Evolutionary conservation across 1,139 yeast genomes (phyloP), one percentile per base, ranked within the genome.

Genomic region (Taiozyma sp.): DNA sequence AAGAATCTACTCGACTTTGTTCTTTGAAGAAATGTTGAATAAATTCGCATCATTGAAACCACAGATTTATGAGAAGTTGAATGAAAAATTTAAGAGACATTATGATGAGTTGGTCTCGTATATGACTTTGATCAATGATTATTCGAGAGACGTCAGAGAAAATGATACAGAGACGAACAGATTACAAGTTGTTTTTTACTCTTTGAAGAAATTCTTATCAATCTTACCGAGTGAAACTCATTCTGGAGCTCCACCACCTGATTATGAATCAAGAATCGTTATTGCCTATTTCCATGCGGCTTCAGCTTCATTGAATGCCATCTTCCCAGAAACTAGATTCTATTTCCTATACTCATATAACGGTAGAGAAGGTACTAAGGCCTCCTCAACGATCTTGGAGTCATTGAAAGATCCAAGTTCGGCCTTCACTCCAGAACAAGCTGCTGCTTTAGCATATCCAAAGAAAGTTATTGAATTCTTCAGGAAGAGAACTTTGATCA

Each of bases 261-360:
- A 42, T 14, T 56, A 55, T 50, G 59, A 57, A 26, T 50, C 53
- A 9, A 50, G 51, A 32, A 56, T 68, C 13, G 56, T 70, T 14
- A 64, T 65, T 45, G 56, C 66, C 2, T 71, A 67, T 56, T 70
- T 61, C 53, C 70, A 67, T 45, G 68, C 72, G 1, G 64, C 62
- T 2, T 51, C 54, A 28, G 54, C 58, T 26, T 50, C 59, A 4
- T 43, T 60, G 45, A 45, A 63, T 64, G 70, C 72, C 0, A 54
- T 70, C 34, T 69, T 69, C 53, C 69, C 74, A n/a, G 74, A 70
- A 52, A 65, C 65, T 6, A 56, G 72, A 24, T 71, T 70, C 52
- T 63, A 68, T 43, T 70, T 68, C 57, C 63, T 68, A 42, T 62
- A 64, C 52, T 69, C 72, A 1, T 70, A 70, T 55, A 62, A 64